phyloP scores from a whole-genome alignment of 1,284 basidiomycete genomes.

The Fomitopsis betulina region DNA sequence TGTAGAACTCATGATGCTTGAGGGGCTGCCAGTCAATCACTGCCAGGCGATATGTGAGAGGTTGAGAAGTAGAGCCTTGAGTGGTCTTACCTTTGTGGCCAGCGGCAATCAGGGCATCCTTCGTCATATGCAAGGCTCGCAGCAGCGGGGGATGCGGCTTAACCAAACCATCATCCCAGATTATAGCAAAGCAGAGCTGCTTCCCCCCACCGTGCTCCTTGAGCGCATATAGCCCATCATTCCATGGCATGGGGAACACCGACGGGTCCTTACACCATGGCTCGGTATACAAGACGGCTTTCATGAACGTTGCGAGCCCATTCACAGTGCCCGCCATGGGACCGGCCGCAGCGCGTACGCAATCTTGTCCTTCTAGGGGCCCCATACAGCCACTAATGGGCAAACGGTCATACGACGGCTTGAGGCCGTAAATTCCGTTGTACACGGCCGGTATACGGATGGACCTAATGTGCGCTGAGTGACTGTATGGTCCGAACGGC shows the following conservation, averaged over 20 bases:
- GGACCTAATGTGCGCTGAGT: slow-evolving; percentile 25
- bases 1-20: slow-evolving; percentile 44
- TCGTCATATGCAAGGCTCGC: slow-evolving; percentile 43
- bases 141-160: slow-evolving; percentile 47
- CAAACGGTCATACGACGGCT: slow-evolving; percentile 50
- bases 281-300: slow-evolving; percentile 25
- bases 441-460: slow-evolving; percentile 50
- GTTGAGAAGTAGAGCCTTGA: background rate
- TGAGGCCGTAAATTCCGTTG: slow-evolving; percentile 47
- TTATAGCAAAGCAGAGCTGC: slow-evolving; percentile 37
- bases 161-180: slow-evolving; percentile 46
- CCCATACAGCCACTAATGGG: slow-evolving; percentile 45
- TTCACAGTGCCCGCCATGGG: slow-evolving; percentile 44
- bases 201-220: slow-evolving; percentile 42
- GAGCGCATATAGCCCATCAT: slow-evolving; percentile 35
- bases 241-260: slow-evolving; percentile 45
- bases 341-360: slow-evolving; percentile 48
- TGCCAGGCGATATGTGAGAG: background rate
- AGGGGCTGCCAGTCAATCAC: slow-evolving; percentile 30
- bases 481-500: background rate
- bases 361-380: slow-evolving; percentile 46
- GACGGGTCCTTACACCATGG: slow-evolving; percentile 50
- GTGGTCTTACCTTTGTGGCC: slow-evolving; percentile 43
- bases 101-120: slow-evolving; percentile 40
- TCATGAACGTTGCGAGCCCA: slow-evolving; percentile 42